Conservation (phyloP, 164 flowering plant species). For the Chimonanthus praecox region DNA sequence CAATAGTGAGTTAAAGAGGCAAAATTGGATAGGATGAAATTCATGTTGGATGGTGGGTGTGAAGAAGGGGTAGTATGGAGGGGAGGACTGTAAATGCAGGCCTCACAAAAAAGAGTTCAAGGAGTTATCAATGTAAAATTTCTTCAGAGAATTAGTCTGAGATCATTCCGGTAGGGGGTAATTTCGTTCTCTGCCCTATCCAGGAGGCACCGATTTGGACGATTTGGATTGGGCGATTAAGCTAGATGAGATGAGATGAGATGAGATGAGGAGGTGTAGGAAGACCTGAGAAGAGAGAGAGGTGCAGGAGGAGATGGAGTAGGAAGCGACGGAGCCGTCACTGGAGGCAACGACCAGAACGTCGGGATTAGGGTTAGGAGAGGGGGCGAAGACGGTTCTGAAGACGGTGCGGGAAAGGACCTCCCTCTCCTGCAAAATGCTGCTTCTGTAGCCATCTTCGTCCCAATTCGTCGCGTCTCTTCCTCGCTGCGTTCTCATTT, state of each 20-base stretch:
- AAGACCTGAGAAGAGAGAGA: constrained; percentile 33
- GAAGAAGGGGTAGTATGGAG: too few species aligned
- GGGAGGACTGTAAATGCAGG: too few species aligned
- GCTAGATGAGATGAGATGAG: not conserved
- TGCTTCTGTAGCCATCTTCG: constrained; percentile 59
- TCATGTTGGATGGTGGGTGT: too few species aligned
- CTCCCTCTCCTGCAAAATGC: constrained; percentile 62
- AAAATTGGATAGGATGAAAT: too few species aligned
- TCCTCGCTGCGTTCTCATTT: constrained; percentile 13
- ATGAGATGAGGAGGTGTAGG: not conserved
- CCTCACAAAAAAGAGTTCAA: too few species aligned
- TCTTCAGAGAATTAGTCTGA: too few species aligned
- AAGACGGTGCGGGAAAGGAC: constrained; percentile 64
- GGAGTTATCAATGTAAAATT: too few species aligned
- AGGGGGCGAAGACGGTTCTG: constrained; percentile 69
- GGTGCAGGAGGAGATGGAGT: constrained; percentile 63
- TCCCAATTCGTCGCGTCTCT: constrained; percentile 73
- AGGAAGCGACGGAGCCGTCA: constrained; percentile 84
- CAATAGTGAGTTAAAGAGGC: too few species aligned
- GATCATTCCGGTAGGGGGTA: too few species aligned
- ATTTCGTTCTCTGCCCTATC: too few species aligned
- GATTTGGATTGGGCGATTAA: not conserved
- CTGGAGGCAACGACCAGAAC: constrained; percentile 75
- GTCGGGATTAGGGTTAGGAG: constrained; percentile 55
- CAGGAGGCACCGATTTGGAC: not conserved